Conservation (phyloP, 345 rosid genomes). For the Aquilaria sinensis region DNA sequence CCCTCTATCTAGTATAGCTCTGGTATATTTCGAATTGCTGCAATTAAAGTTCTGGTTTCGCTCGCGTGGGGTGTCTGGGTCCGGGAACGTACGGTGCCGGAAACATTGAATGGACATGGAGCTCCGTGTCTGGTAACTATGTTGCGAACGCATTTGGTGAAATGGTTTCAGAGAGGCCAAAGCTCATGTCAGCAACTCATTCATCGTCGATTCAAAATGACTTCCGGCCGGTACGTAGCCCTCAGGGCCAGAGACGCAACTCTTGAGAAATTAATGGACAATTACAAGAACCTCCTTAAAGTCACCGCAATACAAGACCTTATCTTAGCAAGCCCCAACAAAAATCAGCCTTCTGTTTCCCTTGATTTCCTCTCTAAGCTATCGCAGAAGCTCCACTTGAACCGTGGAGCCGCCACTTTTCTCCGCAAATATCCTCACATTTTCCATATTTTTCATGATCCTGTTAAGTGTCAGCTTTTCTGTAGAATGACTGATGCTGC, state of each 20-base stretch:
- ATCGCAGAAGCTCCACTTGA: slow-evolving; percentile 81
- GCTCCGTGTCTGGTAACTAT: too few relatives aligned
- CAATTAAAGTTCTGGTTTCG: too few relatives aligned
- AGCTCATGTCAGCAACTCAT: not conserved
- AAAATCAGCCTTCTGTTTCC: slow-evolving; percentile 51
- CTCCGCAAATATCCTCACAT: slow-evolving; percentile 73
- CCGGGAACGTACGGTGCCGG: too few relatives aligned
- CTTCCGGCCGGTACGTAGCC: slow-evolving; percentile 70
- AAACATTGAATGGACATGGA: too few relatives aligned
- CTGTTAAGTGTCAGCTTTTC: slow-evolving; percentile 46
- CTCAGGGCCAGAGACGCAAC: slow-evolving; percentile 72
- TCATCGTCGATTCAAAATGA: slow-evolving; percentile 44
- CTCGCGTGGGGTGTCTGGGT: too few relatives aligned
- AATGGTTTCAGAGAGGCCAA: too few relatives aligned
- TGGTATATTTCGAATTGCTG: too few relatives aligned
- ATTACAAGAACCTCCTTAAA: slow-evolving; percentile 70
- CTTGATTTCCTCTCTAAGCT: slow-evolving; percentile 75
- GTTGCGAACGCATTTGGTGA: too few relatives aligned
- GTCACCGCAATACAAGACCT: slow-evolving; percentile 78
- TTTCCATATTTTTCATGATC: slow-evolving; percentile 58
- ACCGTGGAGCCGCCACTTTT: slow-evolving; percentile 75
- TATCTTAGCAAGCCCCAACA: slow-evolving; percentile 54
- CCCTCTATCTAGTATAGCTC: too few relatives aligned
- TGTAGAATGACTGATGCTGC: slow-evolving; percentile 60
- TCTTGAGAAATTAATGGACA: slow-evolving; percentile 85